phyloP scores from a whole-genome alignment of 1,284 basidiomycete genomes.

The Marasmius fiardii region DNA sequence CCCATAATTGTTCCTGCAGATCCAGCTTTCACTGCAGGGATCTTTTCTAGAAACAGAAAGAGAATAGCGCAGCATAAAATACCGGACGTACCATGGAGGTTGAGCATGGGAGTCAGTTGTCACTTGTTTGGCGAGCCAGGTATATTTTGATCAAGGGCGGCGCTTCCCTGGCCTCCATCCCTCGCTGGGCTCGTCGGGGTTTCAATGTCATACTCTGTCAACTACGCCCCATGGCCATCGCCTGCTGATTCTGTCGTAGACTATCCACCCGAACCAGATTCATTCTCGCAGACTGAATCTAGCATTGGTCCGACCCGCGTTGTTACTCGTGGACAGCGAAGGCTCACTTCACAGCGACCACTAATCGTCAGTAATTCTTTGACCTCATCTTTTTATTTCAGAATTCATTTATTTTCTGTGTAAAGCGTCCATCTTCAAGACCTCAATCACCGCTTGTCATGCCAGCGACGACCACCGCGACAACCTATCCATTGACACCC shows the following conservation, averaged over 20 bases:
- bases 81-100: too few relatives aligned
- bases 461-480: background rate
- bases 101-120: background rate
- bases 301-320: conserved; percentile 55
- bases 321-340: conserved; percentile 42
- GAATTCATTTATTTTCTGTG: conserved; percentile 12
- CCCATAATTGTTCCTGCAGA: too few relatives aligned
- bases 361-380: conserved; percentile 22
- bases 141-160: background rate
- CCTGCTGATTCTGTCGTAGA: background rate
- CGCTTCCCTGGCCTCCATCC: background rate
- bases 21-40: too few relatives aligned
- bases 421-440: conserved; percentile 23
- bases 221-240: conserved; percentile 2
- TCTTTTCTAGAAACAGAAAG: too few relatives aligned
- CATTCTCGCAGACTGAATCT: conserved; percentile 40
- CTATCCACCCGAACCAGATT: background rate
- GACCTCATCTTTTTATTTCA: conserved; percentile 13
- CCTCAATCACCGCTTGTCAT: conserved; percentile 17
- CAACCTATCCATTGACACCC: conserved; percentile 12
- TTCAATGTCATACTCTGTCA: conserved; percentile 1
- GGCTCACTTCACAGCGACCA: conserved; percentile 28
- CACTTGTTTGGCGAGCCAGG: background rate
- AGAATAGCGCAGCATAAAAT: too few relatives aligned
- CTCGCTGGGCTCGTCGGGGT: background rate